phyloP scores from a whole-genome alignment of 129 eudicot genomes.

The Artemisia argyi region DNA sequence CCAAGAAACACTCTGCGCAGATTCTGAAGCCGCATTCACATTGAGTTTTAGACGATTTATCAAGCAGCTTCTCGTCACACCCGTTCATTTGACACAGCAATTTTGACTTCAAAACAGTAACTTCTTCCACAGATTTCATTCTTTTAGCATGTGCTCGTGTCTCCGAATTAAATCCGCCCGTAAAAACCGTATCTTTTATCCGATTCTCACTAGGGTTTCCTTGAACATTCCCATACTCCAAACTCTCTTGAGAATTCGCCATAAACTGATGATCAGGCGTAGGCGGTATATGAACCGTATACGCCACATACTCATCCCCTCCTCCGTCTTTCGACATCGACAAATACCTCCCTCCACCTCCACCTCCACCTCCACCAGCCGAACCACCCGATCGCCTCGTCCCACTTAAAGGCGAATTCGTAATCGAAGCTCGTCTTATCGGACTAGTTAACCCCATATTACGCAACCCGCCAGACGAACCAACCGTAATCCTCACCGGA shows the following conservation, averaged over 20 bases:
- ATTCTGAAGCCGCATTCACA: constrained; percentile 89
- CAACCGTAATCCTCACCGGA: constrained; percentile 90
- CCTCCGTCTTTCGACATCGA: constrained; percentile 59
- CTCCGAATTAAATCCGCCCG: constrained; percentile 84
- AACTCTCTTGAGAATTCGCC: constrained; percentile 39
- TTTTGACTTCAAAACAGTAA: constrained; percentile 41
- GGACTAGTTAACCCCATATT: constrained; percentile 66
- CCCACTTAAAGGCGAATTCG: constrained; percentile 63
- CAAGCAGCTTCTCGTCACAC: constrained; percentile 68
- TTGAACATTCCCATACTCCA: constrained; percentile 21
- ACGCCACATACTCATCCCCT: constrained; percentile 67
- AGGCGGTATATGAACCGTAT: constrained; percentile 92
- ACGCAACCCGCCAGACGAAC: constrained; percentile 64
- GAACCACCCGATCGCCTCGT: constrained; percentile 35
- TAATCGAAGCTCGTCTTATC: constrained; percentile 48
- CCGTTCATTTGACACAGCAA: constrained; percentile 67
- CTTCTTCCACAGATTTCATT: constrained; percentile 46
- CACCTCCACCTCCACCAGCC: constrained; percentile 18
- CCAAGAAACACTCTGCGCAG: constrained; percentile 69
- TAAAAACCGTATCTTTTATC: constrained; percentile 77
- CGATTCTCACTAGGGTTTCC: constrained; percentile 53
- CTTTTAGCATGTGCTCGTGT: constrained; percentile 71
- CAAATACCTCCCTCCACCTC: constrained; percentile 45
- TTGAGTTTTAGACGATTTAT: constrained; percentile 36
- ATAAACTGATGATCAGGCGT: constrained; percentile 68